Percentiles rank a stretch among this genome's conserved stretches.
phyloP scores from a whole-genome alignment of 2,329 filamentous ascomycete genomes.

The Magnaporthiopsis poae region DNA sequence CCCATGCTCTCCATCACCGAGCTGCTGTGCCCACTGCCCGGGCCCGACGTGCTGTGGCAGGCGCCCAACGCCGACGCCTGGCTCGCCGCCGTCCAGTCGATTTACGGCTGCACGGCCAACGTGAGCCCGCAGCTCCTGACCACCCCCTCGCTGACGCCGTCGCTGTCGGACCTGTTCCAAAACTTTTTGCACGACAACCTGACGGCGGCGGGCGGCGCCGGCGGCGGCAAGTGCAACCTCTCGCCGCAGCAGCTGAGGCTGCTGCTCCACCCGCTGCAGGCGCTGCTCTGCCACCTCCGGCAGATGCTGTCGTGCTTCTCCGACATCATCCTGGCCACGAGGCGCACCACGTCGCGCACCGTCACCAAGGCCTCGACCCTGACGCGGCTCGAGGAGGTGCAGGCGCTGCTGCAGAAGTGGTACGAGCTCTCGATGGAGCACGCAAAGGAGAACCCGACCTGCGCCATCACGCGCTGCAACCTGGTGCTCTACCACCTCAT shows the following conservation, averaged over 20 bases:
- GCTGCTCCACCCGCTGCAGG: constrained; percentile 58
- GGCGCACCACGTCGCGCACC: constrained; percentile 31
- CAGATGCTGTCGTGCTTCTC: constrained; percentile 58
- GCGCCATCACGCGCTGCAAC: constrained; percentile 53
- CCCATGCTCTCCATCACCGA: constrained; percentile 57
- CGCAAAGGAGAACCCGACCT: constrained; percentile 44
- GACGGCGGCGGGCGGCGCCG: constrained; percentile 21
- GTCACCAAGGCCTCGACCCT: constrained; percentile 52
- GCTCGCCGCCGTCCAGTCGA: constrained; percentile 47
- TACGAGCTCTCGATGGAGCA: constrained; percentile 52
- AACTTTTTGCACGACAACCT: constrained; percentile 58
- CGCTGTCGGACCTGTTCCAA: constrained; percentile 56
- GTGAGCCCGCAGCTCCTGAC: constrained; percentile 43
- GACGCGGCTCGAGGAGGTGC: constrained; percentile 53
- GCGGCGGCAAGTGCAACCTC: constrained; percentile 26
- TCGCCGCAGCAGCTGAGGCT: constrained; percentile 53
- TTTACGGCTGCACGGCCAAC: constrained; percentile 41
- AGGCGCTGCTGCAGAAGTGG: constrained; percentile 55
- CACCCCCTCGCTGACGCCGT: constrained; percentile 43
- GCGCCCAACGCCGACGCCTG: constrained; percentile 49
- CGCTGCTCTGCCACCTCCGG: constrained; percentile 52
- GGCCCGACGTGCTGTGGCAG: constrained; percentile 52
- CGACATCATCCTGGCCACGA: constrained; percentile 38
- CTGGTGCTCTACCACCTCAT: constrained; percentile 62
- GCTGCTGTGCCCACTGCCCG: constrained; percentile 53